Evolutionary conservation across 805 yeast genomes (phyloP), one percentile per base, ranked within the genome.

Genomic region (Tetrapisispora namnaoensis): DNA sequence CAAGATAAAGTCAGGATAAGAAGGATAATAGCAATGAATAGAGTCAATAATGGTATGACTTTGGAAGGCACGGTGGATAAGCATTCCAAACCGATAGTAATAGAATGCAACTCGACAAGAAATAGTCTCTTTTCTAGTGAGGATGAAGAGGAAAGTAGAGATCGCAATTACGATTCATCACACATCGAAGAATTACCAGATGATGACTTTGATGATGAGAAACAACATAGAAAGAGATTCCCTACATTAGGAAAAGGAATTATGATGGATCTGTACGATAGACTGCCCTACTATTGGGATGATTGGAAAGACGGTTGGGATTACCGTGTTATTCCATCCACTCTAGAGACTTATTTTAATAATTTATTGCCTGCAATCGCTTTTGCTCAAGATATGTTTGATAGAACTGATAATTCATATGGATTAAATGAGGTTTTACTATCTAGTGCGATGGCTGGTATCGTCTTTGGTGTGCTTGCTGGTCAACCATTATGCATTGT

Each of bases 321-420:
- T 61, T 93, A 93, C 63, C 68, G 99, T 58, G 95, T 90, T 14
- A 71, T 91, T 1, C 99, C 99, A 0, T 73, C 95, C 0, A 81
- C 88, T 0, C 68, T 85, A 1, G 88, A 78, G 62, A 84, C 93
- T 14, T 91, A 84, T 65, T 89, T 93, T 72, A 89, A 95, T 40
- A 91, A 93, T 63, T 62, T 91, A 42, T 71, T 91, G 37, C 98
- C 98, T 1, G 97, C 97, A 0, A 75, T 91, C 39, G 96, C 98
- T 0, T 91, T 91, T 72, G 95, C 97, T 0, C 96, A 88, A 61
- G 98, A 91, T 62, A 85, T 91, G 96, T 90, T 89, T 65, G 96
- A 90, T 64, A 82, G 87, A 52, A 91, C 99, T 0, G 69, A 84
- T 44, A 80, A 85, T 55, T 75, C 90, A 13, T 91, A 88, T 59